These are phyloP conservation scores for Ophiocordyceps sinensis DNA, from an alignment of 2,329 filamentous ascomycete species.

Conservation along the genomic window DNA sequence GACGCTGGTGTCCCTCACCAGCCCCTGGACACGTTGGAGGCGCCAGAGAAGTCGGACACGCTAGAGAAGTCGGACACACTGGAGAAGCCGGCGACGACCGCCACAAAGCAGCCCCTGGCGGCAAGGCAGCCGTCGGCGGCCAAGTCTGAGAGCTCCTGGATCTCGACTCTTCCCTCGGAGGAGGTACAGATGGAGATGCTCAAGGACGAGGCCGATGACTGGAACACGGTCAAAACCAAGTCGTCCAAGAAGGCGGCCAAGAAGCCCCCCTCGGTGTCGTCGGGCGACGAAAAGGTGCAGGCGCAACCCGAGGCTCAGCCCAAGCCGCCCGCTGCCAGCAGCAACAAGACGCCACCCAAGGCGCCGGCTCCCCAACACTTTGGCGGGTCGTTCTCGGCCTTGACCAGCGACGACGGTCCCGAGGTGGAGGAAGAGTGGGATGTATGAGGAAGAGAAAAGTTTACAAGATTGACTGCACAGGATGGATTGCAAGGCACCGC, in stretches of 20 bases:
- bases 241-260: constrained; percentile 26
- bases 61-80: too few relatives aligned
- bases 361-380: constrained; percentile 19
- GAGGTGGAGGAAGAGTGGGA: constrained; percentile 38
- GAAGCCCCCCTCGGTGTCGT: constrained; percentile 17
- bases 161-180: constrained; percentile 40
- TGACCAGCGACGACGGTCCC: constrained; percentile 25
- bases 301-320: constrained; percentile 15
- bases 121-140: constrained; percentile 15
- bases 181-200: constrained; percentile 48
- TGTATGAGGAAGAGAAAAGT: constrained; percentile 19
- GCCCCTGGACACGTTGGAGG: constrained; percentile 47
- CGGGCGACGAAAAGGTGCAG: constrained; percentile 18
- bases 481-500: not conserved
- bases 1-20: constrained; percentile 24
- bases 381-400: constrained; percentile 34
- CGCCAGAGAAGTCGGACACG: too few relatives aligned
- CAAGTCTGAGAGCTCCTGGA: constrained; percentile 27
- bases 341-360: constrained; percentile 14
- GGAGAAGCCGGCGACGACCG: constrained; percentile 20
- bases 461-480: not conserved
- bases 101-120: constrained; percentile 15
- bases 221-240: constrained; percentile 44
- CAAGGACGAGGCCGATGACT: constrained; percentile 35
- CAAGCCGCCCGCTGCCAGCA: constrained; percentile 13